These are phyloP conservation scores for Linnemannia elongata DNA, from an alignment of 192 early-diverging fungal species.

Conservation along the genomic window DNA sequence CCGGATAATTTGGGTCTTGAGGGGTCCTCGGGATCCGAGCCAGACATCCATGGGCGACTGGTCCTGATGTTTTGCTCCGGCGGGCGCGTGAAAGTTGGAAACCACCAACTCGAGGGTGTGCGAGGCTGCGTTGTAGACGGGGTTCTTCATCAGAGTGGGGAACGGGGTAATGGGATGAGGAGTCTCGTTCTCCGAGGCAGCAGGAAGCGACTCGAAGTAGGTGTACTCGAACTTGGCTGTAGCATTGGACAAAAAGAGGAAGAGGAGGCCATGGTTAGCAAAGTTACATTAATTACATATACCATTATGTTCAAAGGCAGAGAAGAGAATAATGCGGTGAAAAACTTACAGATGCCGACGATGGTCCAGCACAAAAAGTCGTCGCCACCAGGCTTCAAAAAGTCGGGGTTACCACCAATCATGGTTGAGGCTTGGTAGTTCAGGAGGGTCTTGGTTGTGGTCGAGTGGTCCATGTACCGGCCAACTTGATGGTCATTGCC, in stretches of 20 bases:
- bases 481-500: conserved; percentile 57
- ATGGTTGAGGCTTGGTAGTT: conserved; percentile 51
- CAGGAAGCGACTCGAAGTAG: conserved; percentile 58
- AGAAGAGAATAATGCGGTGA: conserved; percentile 24
- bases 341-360: conserved; percentile 79
- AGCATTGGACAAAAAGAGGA: neutral
- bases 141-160: conserved; percentile 50
- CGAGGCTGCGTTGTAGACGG: conserved; percentile 54
- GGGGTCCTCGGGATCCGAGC: conserved; percentile 63
- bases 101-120: conserved; percentile 60
- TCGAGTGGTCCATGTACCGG: conserved; percentile 48
- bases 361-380: conserved; percentile 91
- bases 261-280: neutral
- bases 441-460: conserved; percentile 36
- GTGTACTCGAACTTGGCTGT: conserved; percentile 61
- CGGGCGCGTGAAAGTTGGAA: conserved; percentile 56
- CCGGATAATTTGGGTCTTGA: conserved; percentile 50
- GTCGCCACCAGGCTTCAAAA: conserved; percentile 60
- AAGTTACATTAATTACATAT: neutral
- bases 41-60: conserved; percentile 59
- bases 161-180: conserved; percentile 54
- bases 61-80: conserved; percentile 25
- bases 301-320: no score
- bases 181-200: conserved; percentile 20
- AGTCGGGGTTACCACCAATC: conserved; percentile 34